phyloP scores from a whole-genome alignment of 2,329 filamentous ascomycete species.

The Teratosphaeria nubilosa region DNA sequence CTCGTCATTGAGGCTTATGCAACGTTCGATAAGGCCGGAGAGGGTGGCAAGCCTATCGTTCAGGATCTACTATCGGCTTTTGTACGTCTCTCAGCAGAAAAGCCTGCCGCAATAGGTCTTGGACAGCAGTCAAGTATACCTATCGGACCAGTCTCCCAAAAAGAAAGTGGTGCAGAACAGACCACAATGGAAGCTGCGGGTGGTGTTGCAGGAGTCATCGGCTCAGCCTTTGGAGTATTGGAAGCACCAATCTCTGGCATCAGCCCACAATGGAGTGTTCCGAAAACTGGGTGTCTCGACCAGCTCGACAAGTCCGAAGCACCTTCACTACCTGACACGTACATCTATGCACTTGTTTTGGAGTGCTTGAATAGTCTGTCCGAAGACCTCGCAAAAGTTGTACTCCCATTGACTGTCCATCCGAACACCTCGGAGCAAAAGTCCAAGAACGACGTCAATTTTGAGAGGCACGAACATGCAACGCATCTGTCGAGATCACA shows the following conservation, averaged over 20 bases:
- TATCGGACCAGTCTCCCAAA: constrained; percentile 46
- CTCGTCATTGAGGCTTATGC: constrained; percentile 71
- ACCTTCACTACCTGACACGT: constrained; percentile 77
- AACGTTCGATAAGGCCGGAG: constrained; percentile 62
- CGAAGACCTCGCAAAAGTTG: constrained; percentile 85
- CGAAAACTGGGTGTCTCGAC: constrained; percentile 81
- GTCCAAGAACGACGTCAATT: constrained; percentile 6
- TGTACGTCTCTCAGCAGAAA: constrained; percentile 87
- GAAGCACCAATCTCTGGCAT: constrained; percentile 63
- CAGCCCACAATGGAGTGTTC: constrained; percentile 81
- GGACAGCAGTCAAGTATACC: constrained; percentile 82
- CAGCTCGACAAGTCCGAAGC: constrained; percentile 87
- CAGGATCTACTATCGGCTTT: constrained; percentile 77
- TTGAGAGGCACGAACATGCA: constrained; percentile 20
- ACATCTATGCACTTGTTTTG: constrained; percentile 80
- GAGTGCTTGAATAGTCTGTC: constrained; percentile 84
- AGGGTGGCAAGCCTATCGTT: constrained; percentile 61
- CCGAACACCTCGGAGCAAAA: constrained; percentile 35
- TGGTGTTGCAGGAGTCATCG: constrained; percentile 79
- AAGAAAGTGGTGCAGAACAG: constrained; percentile 59
- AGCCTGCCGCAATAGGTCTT: constrained; percentile 77
- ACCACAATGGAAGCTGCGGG: constrained; percentile 74
- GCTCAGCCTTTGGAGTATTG: constrained; percentile 56
- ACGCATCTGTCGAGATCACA: constrained; percentile 40
- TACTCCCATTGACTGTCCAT: constrained; percentile 73